Evolutionary conservation across 306 rosid genomes (phyloP).

Genomic region (Datisca glomerata): DNA sequence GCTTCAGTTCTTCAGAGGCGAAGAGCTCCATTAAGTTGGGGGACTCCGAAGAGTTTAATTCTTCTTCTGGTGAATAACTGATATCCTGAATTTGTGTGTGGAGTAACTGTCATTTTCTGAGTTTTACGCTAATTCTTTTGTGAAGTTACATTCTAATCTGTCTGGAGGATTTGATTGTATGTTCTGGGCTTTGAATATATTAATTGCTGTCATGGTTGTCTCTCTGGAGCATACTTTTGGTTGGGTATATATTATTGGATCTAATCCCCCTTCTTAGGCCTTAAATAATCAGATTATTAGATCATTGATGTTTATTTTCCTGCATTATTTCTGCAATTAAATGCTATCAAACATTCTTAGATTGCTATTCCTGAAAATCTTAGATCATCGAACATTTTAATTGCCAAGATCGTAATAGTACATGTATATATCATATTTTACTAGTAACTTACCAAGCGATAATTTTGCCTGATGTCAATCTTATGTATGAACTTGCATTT

Average conservation of each 20-base stretch:
- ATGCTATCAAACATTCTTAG: not conserved
- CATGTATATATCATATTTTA: too few species aligned
- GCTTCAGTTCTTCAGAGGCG: slow-evolving; percentile 70
- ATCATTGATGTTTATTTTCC: not conserved
- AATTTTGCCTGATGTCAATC: not conserved
- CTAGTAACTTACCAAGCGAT: not conserved
- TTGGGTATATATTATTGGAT: not conserved
- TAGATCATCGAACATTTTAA: not conserved
- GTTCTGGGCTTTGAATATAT: not conserved
- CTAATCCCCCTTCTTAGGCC: not conserved
- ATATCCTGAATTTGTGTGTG: slow-evolving; percentile 2
- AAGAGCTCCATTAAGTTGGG: slow-evolving; percentile 24
- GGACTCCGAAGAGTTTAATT: slow-evolving; percentile 36
- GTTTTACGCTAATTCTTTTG: not conserved
- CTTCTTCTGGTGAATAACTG: slow-evolving; percentile 30
- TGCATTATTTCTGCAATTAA: not conserved
- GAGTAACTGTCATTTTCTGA: not conserved
- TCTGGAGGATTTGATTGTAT: not conserved
- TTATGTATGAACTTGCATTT: not conserved
- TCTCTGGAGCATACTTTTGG: too few species aligned
- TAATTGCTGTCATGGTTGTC: too few species aligned
- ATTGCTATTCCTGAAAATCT: not conserved
- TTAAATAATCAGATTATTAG: not conserved
- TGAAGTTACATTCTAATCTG: not conserved
- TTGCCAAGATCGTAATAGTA: too few species aligned